Conservation (phyloP, 1,284 basidiomycete species). For the Trametes versicolor region DNA sequence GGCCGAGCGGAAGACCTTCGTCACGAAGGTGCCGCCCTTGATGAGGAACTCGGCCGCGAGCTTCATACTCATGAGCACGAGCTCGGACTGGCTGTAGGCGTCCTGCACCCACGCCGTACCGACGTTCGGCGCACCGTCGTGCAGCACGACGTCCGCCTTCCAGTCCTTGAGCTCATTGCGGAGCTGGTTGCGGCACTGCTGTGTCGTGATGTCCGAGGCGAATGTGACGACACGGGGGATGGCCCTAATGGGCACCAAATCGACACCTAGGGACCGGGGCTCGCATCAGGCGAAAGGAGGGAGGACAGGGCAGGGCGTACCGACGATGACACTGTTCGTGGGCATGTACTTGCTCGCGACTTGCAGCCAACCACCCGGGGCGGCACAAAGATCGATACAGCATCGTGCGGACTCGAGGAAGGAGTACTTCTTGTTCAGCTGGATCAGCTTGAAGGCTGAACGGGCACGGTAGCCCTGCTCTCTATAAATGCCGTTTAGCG, state of each 20-base stretch:
- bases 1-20: constrained; percentile 98
- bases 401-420: constrained; percentile 93
- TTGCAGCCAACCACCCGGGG: constrained; percentile 99
- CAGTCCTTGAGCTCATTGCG: constrained; percentile 95
- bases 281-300: constrained; percentile 23
- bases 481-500: constrained; percentile 51
- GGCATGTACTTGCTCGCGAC: constrained; percentile 99
- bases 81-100: constrained; percentile 97
- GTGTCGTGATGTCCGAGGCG: constrained; percentile 94
- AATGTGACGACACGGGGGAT: constrained; percentile 96
- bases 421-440: constrained; percentile 98
- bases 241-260: constrained; percentile 96
- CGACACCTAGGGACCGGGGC: constrained; percentile 71
- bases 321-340: constrained; percentile 93
- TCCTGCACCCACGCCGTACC: constrained; percentile 99
- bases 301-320: constrained; percentile 53
- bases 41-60: constrained; percentile 96
- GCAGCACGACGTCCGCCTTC: constrained; percentile 99
- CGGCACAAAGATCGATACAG: constrained; percentile 98
- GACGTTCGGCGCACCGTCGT: constrained; percentile 99
- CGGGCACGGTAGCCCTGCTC: constrained; percentile 99
- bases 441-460: constrained; percentile 99
- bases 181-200: constrained; percentile 89
- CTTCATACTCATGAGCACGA: constrained; percentile 96
- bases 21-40: constrained; percentile 96